Evolutionary conservation across 2,329 filamentous ascomycete genomes (phyloP).

Genomic region (Trichoderma harzianum): DNA sequence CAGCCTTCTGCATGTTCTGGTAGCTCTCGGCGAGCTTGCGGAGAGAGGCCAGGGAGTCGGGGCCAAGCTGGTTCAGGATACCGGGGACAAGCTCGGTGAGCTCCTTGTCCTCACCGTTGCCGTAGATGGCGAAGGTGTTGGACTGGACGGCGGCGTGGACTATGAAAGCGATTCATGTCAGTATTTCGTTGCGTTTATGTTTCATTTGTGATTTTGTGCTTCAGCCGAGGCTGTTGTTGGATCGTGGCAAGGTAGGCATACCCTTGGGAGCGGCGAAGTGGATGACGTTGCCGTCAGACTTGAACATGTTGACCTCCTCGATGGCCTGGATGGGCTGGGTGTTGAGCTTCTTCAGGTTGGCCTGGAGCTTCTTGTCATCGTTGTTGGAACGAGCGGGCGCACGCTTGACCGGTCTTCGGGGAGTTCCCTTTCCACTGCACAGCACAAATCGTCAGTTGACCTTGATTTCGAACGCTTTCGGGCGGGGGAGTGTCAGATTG

Average conservation of each 20-base stretch:
- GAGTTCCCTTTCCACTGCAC: conserved; percentile 88
- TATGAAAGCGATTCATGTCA: conserved; percentile 35
- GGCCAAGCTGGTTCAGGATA: conserved; percentile 99
- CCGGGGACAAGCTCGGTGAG: conserved; percentile 98
- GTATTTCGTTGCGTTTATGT: not conserved
- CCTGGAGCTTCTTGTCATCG: conserved; percentile 99
- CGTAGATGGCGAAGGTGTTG: conserved; percentile 99
- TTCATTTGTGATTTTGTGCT: not conserved
- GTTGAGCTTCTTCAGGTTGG: conserved; percentile 97
- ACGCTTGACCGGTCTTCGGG: conserved; percentile 97
- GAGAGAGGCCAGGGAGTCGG: conserved; percentile 94
- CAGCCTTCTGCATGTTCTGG: conserved; percentile 97
- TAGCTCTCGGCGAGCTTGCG: conserved; percentile 99
- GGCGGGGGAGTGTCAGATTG: not conserved
- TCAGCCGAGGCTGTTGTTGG: not conserved
- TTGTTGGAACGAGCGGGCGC: conserved; percentile 86
- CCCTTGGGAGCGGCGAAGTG: conserved; percentile 98
- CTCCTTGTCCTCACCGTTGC: conserved; percentile 98
- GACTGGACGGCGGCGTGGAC: conserved; percentile 95
- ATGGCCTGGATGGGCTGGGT: conserved; percentile 99
- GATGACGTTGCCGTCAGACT: conserved; percentile 99
- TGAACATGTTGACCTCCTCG: conserved; percentile 99
- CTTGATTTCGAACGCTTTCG: conserved; percentile 21
- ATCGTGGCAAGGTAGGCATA: conserved; percentile 50
- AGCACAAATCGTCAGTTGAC: conserved; percentile 18